Conservation (phyloP, 306 rosid species). For the Cucurbita ficifolia region DNA sequence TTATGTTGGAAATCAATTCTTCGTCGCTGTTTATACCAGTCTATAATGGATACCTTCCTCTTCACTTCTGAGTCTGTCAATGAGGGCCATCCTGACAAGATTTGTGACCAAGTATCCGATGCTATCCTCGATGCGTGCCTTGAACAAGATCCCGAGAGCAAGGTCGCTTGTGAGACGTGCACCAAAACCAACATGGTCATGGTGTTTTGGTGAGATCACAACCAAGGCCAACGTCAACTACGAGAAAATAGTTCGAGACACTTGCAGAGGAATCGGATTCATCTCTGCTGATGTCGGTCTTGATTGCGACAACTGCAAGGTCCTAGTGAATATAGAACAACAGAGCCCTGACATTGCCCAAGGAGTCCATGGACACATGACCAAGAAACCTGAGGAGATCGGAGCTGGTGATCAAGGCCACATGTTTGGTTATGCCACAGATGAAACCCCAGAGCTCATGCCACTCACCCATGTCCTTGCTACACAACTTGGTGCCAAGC, state of each 20-base stretch:
- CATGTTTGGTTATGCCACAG: conserved; percentile 15
- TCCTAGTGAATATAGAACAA: conserved; percentile 10
- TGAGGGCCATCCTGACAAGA: conserved; percentile 17
- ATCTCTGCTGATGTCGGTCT: conserved; percentile 11
- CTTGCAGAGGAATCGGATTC: conserved; percentile 13
- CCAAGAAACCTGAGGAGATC: conserved; percentile 15
- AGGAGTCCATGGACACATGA: conserved; percentile 14
- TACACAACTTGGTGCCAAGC: conserved; percentile 17
- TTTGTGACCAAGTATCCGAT: conserved; percentile 16
- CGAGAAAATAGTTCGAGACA: conserved; percentile 12
- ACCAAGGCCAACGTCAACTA: conserved; percentile 16
- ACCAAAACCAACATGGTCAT: conserved; percentile 86
- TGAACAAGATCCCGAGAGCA: conserved; percentile 15
- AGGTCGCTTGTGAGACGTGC: conserved; percentile 78
- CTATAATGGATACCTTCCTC: conserved; percentile 12
- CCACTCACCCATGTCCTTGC: conserved; percentile 16
- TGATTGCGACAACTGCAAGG: conserved; percentile 10
- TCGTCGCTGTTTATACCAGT: neutral
- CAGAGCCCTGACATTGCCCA: conserved; percentile 15
- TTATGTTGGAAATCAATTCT: no score
- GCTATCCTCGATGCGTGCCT: conserved; percentile 13
- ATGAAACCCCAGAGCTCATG: conserved; percentile 14
- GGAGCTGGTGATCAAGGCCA: conserved; percentile 20
- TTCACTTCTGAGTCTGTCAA: conserved; percentile 18
- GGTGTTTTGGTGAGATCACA: conserved; percentile 30